Conservation (phyloP, 78 protist species). For the Speleostelium caveatum region DNA sequence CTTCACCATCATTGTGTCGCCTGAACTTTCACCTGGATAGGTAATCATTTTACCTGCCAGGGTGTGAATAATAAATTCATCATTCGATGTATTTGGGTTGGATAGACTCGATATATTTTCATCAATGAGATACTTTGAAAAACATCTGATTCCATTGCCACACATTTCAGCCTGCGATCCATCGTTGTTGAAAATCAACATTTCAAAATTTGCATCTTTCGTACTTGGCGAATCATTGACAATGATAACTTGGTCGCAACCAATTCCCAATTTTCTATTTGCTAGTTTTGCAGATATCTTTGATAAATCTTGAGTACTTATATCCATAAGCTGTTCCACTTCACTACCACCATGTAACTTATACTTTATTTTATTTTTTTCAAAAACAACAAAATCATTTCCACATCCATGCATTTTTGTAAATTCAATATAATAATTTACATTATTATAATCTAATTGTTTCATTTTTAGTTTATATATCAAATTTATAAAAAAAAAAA, state of each 20-base stretch:
- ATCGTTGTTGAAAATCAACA: constrained; percentile 67
- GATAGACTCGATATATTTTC: neutral
- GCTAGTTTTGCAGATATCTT: constrained; percentile 14
- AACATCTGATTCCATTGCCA: constrained; percentile 82
- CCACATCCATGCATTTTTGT: constrained; percentile 80
- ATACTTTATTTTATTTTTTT: constrained; percentile 9
- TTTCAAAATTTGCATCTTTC: constrained; percentile 25
- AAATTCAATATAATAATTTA: too few relatives aligned
- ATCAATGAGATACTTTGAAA: constrained; percentile 72
- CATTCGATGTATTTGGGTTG: neutral
- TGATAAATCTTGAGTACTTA: neutral
- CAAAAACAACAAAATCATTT: constrained; percentile 72
- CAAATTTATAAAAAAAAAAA: too few relatives aligned
- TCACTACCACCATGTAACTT: neutral
- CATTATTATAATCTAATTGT: too few relatives aligned
- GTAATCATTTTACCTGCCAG: constrained; percentile 37
- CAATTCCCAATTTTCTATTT: constrained; percentile 65
- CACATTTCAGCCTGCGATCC: constrained; percentile 66
- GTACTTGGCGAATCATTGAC: constrained; percentile 3
- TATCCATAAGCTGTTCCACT: neutral
- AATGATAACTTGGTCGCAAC: constrained; percentile 75
- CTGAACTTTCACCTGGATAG: neutral
- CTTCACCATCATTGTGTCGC: constrained; percentile 5
- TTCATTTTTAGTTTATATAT: too few relatives aligned
- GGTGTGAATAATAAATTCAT: constrained; percentile 31